Base-by-base conservation (phyloP, 176 grass and related monocot species). In the Avena eriantha region DNA sequence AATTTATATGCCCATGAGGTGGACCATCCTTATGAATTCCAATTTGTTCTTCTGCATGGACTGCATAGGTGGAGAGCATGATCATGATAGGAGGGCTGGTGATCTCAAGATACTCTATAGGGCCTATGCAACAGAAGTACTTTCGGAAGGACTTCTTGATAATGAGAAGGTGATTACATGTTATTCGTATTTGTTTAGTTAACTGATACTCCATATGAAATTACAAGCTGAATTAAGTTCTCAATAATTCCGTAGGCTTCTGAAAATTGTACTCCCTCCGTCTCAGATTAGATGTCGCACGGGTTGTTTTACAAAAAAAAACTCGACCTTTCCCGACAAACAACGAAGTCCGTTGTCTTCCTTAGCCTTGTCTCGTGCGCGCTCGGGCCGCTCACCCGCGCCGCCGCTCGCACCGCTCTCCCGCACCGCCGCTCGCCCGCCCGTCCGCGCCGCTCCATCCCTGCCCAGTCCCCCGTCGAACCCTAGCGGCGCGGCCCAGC, bases 41-140 rank as follows among this genome's bases (percentile, higher is more conserved):
- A 50, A 74, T 12, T 49, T 2, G 23, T 85, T 75, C 47, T 50
- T 83, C 45, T 80, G 69, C 68, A 50, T 88, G 22, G 29, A 46
- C 82, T 82, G 50, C 13, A 77, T 86, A 99, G 97, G 85, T 92
- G 97, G 97, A 67, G 90, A 90, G 78, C 80, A 86, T 87, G 94
- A 92, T 78, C 80, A 85, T 35, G 92, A 94, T 58, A 96, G 92
- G 86, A 94, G 90, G 82, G 82, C 89, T 46, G 88, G 82, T 73
- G 94, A 99, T 85, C 83, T 94, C 58, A 99, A 99, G 69, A 79
- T 93, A 72, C 87, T 99, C 63, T 99, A 92, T 82, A 93, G 89
- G 86, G 77, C 83, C 56, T 99, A 96, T 86, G 89, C 94, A 56
- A 75, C 90, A 58, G 97, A 96, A 89, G 76, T 90, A 74, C 90